phyloP scores from a whole-genome alignment of 1,139 yeast genomes.

The Candida sp. region DNA sequence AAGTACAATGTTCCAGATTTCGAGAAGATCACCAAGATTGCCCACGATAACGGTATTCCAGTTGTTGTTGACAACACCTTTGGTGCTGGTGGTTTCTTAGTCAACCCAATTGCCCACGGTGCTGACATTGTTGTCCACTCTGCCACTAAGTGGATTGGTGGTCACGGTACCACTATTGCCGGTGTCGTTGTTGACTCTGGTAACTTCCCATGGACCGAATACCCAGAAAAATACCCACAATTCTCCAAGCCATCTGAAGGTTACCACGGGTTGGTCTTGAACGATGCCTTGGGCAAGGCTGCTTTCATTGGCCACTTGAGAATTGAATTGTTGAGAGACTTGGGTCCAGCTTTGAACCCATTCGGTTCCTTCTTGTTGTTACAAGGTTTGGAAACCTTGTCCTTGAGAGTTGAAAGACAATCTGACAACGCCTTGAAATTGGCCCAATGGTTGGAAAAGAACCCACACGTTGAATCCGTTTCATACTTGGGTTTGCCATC shows the following conservation, averaged over 20 bases:
- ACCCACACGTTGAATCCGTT: conserved; percentile 83
- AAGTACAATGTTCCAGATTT: conserved; percentile 93
- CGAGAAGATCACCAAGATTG: conserved; percentile 72
- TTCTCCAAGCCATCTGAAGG: conserved; percentile 91
- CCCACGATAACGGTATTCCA: conserved; percentile 90
- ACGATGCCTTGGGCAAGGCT: conserved; percentile 78
- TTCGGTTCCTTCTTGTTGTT: conserved; percentile 84
- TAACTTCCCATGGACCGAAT: conserved; percentile 87
- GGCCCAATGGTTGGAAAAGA: conserved; percentile 75
- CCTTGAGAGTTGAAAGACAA: conserved; percentile 93
- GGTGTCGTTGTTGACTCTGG: conserved; percentile 93
- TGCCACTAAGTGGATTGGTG: conserved; percentile 98
- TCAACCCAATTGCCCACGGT: conserved; percentile 87
- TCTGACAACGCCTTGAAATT: conserved; percentile 82
- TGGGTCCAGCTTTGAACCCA: conserved; percentile 91
- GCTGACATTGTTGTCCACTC: conserved; percentile 89
- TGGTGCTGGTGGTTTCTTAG: conserved; percentile 94
- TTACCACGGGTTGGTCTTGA: conserved; percentile 86
- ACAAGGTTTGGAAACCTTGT: conserved; percentile 94
- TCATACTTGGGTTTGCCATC: conserved; percentile 89
- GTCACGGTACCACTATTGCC: conserved; percentile 95
- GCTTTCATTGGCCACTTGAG: conserved; percentile 86
- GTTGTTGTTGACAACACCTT: conserved; percentile 97
- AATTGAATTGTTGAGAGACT: conserved; percentile 87
- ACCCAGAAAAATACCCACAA: conserved; percentile 90